These are phyloP conservation scores for Diaporthe ilicicola DNA, from an alignment of 2,329 filamentous ascomycete species.

Conservation along the genomic window DNA sequence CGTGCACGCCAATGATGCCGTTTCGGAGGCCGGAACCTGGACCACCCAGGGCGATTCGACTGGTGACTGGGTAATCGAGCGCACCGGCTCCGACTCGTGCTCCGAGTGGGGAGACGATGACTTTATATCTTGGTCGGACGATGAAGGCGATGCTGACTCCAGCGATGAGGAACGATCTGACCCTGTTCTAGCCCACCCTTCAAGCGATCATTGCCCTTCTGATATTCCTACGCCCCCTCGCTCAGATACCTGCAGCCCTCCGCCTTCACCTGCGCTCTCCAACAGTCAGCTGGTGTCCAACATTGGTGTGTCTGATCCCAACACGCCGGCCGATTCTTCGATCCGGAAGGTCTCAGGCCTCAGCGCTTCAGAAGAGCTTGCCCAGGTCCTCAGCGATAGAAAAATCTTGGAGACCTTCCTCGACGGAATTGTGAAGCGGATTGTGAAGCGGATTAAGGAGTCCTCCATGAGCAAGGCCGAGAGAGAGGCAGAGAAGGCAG, in stretches of 20 bases:
- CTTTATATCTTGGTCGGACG: not conserved
- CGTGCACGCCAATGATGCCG: not conserved
- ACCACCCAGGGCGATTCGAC: not conserved
- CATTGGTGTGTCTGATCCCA: no score
- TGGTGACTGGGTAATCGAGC: not conserved
- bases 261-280: not conserved
- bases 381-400: constrained; percentile 1
- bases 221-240: not conserved
- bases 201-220: not conserved
- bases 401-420: constrained; percentile 12
- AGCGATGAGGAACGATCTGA: not conserved
- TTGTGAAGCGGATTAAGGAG: constrained; percentile 13
- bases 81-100: not conserved
- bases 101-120: not conserved
- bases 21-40: not conserved
- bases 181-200: not conserved
- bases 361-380: not conserved
- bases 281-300: not conserved
- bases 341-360: not conserved
- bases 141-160: not conserved
- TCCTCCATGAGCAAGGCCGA: not conserved
- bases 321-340: not conserved
- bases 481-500: not conserved
- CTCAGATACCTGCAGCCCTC: not conserved
- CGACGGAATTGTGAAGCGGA: not conserved